phyloP scores from a whole-genome alignment of 129 eudicot species.

The Calendula officinalis region DNA sequence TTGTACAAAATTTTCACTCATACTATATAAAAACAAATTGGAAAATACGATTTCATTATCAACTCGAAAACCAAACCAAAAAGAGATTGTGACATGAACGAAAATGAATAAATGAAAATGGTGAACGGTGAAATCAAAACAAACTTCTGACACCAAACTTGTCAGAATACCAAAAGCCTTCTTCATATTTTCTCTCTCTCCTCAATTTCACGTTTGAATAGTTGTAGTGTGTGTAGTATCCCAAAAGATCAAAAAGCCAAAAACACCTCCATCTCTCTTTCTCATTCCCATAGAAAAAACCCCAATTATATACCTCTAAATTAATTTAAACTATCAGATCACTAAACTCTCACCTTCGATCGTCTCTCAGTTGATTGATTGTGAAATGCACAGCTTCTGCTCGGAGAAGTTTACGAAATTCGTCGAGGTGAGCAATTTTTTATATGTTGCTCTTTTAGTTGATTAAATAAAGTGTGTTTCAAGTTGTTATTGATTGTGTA shows the following conservation, averaged over 20 bases:
- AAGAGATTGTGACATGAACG: neutral
- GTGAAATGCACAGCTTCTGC: conserved; percentile 26
- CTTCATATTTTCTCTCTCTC: conserved; percentile 1
- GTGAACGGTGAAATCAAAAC: conserved; percentile 19
- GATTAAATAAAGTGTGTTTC: neutral
- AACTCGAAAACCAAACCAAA: conserved; percentile 7
- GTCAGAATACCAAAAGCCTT: conserved; percentile 28
- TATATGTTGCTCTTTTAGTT: neutral
- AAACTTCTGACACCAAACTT: conserved; percentile 31
- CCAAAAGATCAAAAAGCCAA: conserved; percentile 32
- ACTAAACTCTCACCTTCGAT: neutral
- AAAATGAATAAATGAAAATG: conserved; percentile 4
- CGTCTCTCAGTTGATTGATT: conserved; percentile 25
- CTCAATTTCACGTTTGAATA: conserved; percentile 14
- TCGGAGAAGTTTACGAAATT: neutral
- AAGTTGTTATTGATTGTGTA: conserved; percentile 1
- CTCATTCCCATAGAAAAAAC: conserved; percentile 17
- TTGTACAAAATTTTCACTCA: too few species aligned
- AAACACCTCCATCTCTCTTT: conserved; percentile 14
- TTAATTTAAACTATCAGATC: conserved; percentile 21
- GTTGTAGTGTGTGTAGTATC: conserved; percentile 11
- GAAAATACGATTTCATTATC: too few species aligned
- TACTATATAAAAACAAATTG: too few species aligned
- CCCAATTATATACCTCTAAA: conserved; percentile 20
- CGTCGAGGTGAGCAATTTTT: conserved; percentile 19